A percentile compares a stretch with the other conserved stretches of the same genome.
phyloP scores from a whole-genome alignment of 106 monocot genomes.

The Amphibolis antarctica region DNA sequence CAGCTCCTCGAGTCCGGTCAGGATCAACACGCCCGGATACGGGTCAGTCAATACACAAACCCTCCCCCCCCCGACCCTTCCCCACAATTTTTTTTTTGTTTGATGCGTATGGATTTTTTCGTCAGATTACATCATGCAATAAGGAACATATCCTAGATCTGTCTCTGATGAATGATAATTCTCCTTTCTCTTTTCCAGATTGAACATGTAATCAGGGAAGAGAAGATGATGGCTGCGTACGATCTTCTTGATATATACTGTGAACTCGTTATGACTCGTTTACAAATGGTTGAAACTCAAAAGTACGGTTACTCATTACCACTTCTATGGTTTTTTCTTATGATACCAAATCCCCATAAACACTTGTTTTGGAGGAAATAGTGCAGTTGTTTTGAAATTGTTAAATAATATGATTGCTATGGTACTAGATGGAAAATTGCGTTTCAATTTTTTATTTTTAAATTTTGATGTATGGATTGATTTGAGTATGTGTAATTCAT shows the following conservation, averaged over 20 bases:
- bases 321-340: neutral
- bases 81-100: neutral
- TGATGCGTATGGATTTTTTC: neutral
- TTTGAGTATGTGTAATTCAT: too few species aligned
- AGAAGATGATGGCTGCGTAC: constrained; percentile 77
- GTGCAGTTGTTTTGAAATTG: too few species aligned
- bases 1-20: constrained; percentile 56
- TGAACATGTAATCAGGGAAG: constrained; percentile 92
- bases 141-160: neutral
- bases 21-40: constrained; percentile 78
- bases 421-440: too few species aligned
- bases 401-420: too few species aligned
- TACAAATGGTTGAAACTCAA: constrained; percentile 69
- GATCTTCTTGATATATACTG: constrained; percentile 86
- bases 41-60: constrained; percentile 34
- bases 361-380: too few species aligned
- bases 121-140: neutral
- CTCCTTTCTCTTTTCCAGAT: constrained; percentile 36
- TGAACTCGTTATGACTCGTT: constrained; percentile 67
- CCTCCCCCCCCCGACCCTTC: too few species aligned
- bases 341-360: neutral
- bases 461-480: too few species aligned
- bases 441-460: too few species aligned
- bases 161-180: neutral
- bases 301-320: constrained; percentile 36